These are phyloP conservation scores for Aquilaria malaccensis DNA, from an alignment of 345 rosid species.

Conservation along the genomic window DNA sequence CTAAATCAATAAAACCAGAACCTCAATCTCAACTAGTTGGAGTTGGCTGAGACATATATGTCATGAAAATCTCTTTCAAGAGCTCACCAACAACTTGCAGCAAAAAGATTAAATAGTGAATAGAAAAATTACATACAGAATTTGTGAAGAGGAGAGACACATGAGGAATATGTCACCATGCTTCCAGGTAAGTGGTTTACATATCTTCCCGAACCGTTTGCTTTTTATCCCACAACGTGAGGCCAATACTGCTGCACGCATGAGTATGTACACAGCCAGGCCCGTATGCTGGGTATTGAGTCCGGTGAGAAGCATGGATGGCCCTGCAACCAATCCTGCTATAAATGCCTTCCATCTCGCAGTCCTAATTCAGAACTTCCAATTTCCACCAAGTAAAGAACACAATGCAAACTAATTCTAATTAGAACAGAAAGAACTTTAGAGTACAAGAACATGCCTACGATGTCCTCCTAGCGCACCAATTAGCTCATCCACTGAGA, in stretches of 20 bases:
- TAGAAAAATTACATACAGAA: slow-evolving; percentile 41
- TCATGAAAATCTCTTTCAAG: too few relatives aligned
- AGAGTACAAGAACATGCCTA: slow-evolving; percentile 32
- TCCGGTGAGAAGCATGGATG: slow-evolving; percentile 82
- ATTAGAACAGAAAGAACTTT: neutral
- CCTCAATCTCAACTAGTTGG: too few relatives aligned
- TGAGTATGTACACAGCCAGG: slow-evolving; percentile 73
- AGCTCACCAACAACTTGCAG: too few relatives aligned
- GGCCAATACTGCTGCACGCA: slow-evolving; percentile 89
- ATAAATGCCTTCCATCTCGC: slow-evolving; percentile 75
- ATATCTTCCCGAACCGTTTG: slow-evolving; percentile 50
- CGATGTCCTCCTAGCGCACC: slow-evolving; percentile 61
- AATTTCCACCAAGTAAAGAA: slow-evolving; percentile 11
- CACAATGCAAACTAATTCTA: slow-evolving; percentile 1
- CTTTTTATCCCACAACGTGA: slow-evolving; percentile 88
- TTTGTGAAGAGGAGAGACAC: slow-evolving; percentile 88
- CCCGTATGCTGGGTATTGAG: slow-evolving; percentile 67
- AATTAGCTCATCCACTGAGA: slow-evolving; percentile 64
- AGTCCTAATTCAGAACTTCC: slow-evolving; percentile 38
- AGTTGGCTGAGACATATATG: too few relatives aligned
- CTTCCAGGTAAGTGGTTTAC: slow-evolving; percentile 93
- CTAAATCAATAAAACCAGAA: too few relatives aligned
- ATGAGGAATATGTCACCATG: slow-evolving; percentile 81
- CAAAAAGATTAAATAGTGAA: too few relatives aligned
- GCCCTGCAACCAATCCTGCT: slow-evolving; percentile 82